Evolutionary conservation across 495 filamentous ascomycete species (phyloP).

Genomic region (Lepraria neglecta): DNA sequence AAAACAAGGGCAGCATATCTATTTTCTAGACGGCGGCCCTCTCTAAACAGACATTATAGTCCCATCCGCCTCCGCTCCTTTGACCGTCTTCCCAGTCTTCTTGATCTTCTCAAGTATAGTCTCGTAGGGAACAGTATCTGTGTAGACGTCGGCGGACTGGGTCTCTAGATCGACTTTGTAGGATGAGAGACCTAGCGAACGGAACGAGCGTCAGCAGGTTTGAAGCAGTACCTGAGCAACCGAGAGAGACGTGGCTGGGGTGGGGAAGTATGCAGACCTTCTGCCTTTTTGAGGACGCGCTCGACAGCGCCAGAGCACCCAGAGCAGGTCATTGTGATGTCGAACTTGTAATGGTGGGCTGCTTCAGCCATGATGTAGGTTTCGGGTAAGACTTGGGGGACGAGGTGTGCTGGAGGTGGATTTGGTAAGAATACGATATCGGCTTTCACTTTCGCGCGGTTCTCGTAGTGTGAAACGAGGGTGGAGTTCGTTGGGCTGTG

Average conservation of each 20-base stretch:
- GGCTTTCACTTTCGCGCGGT: no score
- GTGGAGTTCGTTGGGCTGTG: background rate
- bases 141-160: slow-evolving; percentile 68
- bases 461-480: no score
- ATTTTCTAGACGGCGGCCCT: no score
- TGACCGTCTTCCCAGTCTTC: slow-evolving; percentile 94
- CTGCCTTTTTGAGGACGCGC: slow-evolving; percentile 88
- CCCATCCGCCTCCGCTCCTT: slow-evolving; percentile 59
- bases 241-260: background rate
- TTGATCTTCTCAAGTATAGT: slow-evolving; percentile 80
- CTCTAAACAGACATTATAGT: slow-evolving; percentile 33
- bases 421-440: background rate
- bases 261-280: slow-evolving; percentile 51
- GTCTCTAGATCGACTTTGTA: slow-evolving; percentile 81
- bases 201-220: background rate
- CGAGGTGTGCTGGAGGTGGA: background rate
- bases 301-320: slow-evolving; percentile 71
- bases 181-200: slow-evolving; percentile 64
- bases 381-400: background rate
- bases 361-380: slow-evolving; percentile 39
- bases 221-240: background rate
- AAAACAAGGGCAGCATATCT: no score
- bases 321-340: slow-evolving; percentile 61
- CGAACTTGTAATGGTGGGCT: slow-evolving; percentile 64
- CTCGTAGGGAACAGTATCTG: slow-evolving; percentile 64